These are phyloP conservation scores for Trichoderma pleuroti DNA, from an alignment of 2,329 filamentous ascomycete genomes.

Conservation along the genomic window DNA sequence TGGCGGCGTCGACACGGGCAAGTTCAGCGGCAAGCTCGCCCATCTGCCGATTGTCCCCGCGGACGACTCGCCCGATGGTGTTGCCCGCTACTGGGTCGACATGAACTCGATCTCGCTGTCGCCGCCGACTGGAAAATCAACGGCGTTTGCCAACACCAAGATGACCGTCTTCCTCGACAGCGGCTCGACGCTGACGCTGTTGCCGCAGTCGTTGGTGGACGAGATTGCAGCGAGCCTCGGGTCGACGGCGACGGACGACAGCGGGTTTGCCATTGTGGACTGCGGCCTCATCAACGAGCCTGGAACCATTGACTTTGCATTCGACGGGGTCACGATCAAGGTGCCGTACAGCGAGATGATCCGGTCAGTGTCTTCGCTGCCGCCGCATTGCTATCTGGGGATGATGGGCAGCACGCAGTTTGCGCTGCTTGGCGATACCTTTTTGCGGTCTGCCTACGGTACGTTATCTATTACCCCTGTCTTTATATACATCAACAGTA, in stretches of 20 bases:
- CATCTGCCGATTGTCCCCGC: constrained; percentile 60
- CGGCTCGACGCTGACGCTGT: constrained; percentile 64
- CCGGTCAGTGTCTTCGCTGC: constrained; percentile 22
- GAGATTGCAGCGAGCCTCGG: constrained; percentile 49
- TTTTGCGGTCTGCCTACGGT: constrained; percentile 52
- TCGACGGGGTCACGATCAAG: constrained; percentile 45
- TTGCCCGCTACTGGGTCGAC: constrained; percentile 51
- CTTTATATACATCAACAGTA: not conserved
- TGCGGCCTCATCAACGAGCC: constrained; percentile 40
- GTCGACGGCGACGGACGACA: constrained; percentile 34
- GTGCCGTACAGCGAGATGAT: constrained; percentile 51
- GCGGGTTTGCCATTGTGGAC: constrained; percentile 46
- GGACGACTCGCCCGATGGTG: constrained; percentile 51
- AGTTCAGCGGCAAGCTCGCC: constrained; percentile 58
- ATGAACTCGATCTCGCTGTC: constrained; percentile 45
- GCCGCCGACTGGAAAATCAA: constrained; percentile 29
- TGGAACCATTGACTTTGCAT: constrained; percentile 49
- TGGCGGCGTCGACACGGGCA: constrained; percentile 62
- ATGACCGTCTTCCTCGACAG: constrained; percentile 66
- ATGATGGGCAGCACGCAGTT: constrained; percentile 46
- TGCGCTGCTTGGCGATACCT: constrained; percentile 51
- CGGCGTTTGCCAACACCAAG: constrained; percentile 34
- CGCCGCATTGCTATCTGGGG: constrained; percentile 46
- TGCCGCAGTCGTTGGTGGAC: constrained; percentile 56
- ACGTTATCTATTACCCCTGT: constrained; percentile 19